Evolutionary conservation across 495 filamentous ascomycete species (phyloP).

Genomic region (Aspergillus ostianus): DNA sequence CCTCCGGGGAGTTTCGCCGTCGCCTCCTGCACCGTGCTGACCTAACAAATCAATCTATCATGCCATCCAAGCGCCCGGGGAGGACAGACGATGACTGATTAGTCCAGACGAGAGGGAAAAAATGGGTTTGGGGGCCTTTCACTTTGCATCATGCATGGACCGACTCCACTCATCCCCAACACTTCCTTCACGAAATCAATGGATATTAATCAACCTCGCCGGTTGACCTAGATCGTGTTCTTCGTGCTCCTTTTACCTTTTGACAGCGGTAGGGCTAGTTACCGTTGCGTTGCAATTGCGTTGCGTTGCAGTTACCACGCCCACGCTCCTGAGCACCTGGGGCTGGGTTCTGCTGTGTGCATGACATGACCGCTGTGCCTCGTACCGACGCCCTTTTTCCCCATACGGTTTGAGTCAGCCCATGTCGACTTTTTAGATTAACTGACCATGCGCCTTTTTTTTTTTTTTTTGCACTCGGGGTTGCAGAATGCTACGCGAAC

Average conservation of each 20-base stretch:
- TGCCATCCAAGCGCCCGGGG: background rate
- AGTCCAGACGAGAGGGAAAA: constrained; percentile 1
- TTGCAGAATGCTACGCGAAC: background rate
- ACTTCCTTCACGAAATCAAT: background rate
- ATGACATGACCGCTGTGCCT: background rate
- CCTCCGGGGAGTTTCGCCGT: constrained; percentile 15
- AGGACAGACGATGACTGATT: background rate
- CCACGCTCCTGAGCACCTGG: too few species aligned
- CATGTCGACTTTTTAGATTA: background rate
- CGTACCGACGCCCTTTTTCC: background rate
- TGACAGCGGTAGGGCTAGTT: too few species aligned
- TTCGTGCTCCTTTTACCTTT: background rate
- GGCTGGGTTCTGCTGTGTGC: background rate
- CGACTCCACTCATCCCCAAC: background rate
- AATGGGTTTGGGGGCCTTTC: background rate
- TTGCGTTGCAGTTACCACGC: too few species aligned
- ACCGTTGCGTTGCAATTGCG: too few species aligned
- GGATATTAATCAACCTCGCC: background rate
- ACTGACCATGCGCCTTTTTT: background rate
- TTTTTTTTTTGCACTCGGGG: too few species aligned
- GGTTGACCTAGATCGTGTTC: background rate
- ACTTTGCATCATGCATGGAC: background rate
- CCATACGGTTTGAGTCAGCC: background rate
- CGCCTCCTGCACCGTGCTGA: constrained; percentile 6
- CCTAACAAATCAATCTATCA: background rate